phyloP scores from a whole-genome alignment of 2,329 filamentous ascomycete species.

The Pseudogymnoascus pannorum region DNA sequence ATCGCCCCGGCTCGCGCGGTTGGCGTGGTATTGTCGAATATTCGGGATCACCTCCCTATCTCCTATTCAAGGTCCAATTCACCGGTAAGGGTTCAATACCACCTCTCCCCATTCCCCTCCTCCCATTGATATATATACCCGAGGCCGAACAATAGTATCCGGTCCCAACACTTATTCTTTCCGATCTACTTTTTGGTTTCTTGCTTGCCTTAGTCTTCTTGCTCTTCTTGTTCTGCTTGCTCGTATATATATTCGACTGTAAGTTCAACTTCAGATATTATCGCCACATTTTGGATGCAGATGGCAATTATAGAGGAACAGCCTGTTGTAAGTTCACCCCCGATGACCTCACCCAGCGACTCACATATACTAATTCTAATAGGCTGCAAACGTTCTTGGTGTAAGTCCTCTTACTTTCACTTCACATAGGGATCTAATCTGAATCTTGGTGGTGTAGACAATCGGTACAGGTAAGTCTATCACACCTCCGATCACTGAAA shows the following conservation, averaged over 20 bases:
- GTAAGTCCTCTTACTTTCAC: neutral
- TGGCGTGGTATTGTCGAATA: neutral
- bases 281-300: neutral
- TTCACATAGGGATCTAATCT: neutral
- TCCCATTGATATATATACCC: neutral
- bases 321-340: neutral
- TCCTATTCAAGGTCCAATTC: neutral
- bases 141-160: neutral
- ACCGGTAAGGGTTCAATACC: neutral
- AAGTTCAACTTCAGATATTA: neutral
- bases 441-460: neutral
- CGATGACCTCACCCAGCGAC: neutral
- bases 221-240: neutral
- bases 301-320: slow-evolving; percentile 4
- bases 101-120: no score
- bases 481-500: neutral
- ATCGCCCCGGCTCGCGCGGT: neutral
- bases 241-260: neutral
- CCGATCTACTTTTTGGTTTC: neutral
- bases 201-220: neutral
- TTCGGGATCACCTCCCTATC: neutral
- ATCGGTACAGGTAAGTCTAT: neutral
- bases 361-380: neutral
- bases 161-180: neutral
- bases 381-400: slow-evolving; percentile 1